phyloP scores from a whole-genome alignment of 371 early-diverging fungal species.

The Modicella reniformis region DNA sequence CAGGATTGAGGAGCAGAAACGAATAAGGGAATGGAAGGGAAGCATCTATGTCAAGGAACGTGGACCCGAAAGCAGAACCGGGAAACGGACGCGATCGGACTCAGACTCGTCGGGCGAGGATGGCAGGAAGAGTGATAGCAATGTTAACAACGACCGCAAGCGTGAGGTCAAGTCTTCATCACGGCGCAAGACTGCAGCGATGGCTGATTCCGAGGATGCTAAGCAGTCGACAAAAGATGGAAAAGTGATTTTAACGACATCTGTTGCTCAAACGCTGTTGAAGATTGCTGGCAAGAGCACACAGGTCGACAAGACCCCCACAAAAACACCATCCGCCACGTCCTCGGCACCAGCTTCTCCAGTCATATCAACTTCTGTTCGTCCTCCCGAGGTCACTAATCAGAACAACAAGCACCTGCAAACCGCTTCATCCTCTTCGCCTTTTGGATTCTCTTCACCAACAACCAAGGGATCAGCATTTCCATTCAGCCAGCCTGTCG shows the following conservation, averaged over 20 bases:
- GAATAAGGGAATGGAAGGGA: constrained; percentile 15
- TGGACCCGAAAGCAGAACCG: constrained; percentile 10
- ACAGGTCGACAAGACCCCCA: not conserved
- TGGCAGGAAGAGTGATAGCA: not conserved
- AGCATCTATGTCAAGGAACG: constrained; percentile 1
- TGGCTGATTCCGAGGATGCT: not conserved
- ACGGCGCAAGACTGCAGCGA: not conserved
- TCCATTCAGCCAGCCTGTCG: not conserved
- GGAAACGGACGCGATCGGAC: not conserved
- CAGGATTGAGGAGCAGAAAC: constrained; percentile 21
- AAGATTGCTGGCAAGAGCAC: constrained; percentile 2
- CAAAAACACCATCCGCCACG: not conserved
- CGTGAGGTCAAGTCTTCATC: not conserved
- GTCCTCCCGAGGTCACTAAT: not conserved
- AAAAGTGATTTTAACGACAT: not conserved
- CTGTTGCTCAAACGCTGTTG: constrained; percentile 6
- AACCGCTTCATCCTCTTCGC: not conserved
- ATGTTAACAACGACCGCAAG: not conserved
- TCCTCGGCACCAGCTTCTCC: not conserved
- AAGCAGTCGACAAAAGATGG: not conserved
- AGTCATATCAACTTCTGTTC: not conserved
- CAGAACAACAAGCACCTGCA: constrained; percentile 5
- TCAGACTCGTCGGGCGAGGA: constrained; percentile 9
- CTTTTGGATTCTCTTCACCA: not conserved
- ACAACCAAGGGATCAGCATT: not conserved